Base-by-base conservation (phyloP, 352 stramenopile species). In the Pythium insidiosum region DNA sequence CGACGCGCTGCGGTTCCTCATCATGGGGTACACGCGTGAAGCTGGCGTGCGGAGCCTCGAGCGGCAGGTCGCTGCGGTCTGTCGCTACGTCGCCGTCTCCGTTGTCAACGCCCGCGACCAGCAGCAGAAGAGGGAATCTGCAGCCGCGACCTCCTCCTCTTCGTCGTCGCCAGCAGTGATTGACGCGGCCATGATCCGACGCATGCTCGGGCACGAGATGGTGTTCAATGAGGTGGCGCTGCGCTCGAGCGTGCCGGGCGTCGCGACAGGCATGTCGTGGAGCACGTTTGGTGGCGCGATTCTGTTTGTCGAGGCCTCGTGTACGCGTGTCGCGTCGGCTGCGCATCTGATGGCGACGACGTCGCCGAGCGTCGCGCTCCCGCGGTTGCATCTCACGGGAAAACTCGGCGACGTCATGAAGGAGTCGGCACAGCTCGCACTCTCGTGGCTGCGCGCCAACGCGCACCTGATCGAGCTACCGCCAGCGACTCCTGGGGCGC, bases 351-450 rank as follows among this genome's bases (percentile, higher is more conserved):
- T 43, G 5, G 61, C 31, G n/a, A 44, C 57, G 5, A 59, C 37
- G 20, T 48, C 57, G 21, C 56, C 54, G 10, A 47, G 46, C 11
- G 55, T 57, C 13, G 22, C 50, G 13, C 23, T 61, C 1, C 73
- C 73, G 23, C 66, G 47, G 0, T 43, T 89, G 18, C 69, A 87
- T 43, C 58, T 89, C 15, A 89, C 74, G 22, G 77, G 76, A 10
- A 88, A 84, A 26, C 56, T 90, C 6, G 73, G 76, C n/a, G 73
- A 95, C 31, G 80, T 92, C 20, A 94, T 94, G 84, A 92, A 94
- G 40, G 84, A 95, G 41, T 94, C 81, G 16, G 79, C 81, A 4
- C 70, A 88, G 24, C 72, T 95, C 22, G 84, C 80, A 18, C 60
- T 95, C 22, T 87, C 75, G 36, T 95, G 80, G 80, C 52, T 95